These are phyloP conservation scores for Nitzschia palea DNA, from an alignment of 108 stramenopile genomes.

Conservation along the genomic window DNA sequence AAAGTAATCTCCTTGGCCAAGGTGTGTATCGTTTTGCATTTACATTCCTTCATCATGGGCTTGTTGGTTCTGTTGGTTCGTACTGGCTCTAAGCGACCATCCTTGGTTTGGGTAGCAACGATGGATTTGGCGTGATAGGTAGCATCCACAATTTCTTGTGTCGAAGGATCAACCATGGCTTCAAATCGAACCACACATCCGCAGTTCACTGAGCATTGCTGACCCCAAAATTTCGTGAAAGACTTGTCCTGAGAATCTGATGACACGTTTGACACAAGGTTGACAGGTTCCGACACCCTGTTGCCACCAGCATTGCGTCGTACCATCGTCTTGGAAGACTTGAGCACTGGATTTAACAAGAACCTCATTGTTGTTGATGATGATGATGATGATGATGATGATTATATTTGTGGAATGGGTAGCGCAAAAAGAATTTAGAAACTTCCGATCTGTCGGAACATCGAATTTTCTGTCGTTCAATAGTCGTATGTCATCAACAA, in stretches of 20 bases:
- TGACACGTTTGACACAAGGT: slow-evolving; percentile 4
- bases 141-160: slow-evolving; percentile 34
- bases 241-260: neutral
- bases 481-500: no score
- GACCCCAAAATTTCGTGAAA: slow-evolving; percentile 57
- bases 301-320: neutral
- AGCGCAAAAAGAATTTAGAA: no score
- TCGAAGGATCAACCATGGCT: slow-evolving; percentile 36
- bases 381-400: neutral
- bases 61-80: slow-evolving; percentile 30
- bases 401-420: no score
- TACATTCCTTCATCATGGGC: slow-evolving; percentile 72
- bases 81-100: slow-evolving; percentile 36
- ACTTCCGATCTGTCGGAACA: neutral
- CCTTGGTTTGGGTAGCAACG: slow-evolving; percentile 29
- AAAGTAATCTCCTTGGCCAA: slow-evolving; percentile 51
- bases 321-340: slow-evolving; percentile 4
- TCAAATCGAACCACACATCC: slow-evolving; percentile 82
- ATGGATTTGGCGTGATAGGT: slow-evolving; percentile 70
- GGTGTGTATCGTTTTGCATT: slow-evolving; percentile 64
- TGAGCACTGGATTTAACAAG: slow-evolving; percentile 10
- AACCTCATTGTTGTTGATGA: slow-evolving; percentile 8
- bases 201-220: slow-evolving; percentile 78
- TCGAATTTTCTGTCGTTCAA: no score
- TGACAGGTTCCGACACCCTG: neutral